phyloP scores from a whole-genome alignment of 306 rosid genomes.

The Rosa chinensis region DNA sequence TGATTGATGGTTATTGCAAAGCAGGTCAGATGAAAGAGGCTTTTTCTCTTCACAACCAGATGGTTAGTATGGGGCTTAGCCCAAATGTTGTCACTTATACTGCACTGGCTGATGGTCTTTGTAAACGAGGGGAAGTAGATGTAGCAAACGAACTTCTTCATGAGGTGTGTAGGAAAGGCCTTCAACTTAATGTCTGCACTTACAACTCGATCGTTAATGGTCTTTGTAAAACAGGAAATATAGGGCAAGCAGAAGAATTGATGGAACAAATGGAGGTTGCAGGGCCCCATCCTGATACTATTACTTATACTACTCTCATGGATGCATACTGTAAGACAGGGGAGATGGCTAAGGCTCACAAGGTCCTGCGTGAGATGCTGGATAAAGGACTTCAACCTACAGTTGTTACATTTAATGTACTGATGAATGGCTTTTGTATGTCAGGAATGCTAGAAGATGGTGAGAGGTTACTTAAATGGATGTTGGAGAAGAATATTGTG shows the following conservation, averaged over 20 bases:
- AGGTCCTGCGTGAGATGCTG: slow-evolving; percentile 62
- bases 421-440: slow-evolving; percentile 88
- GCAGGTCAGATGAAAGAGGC: slow-evolving; percentile 72
- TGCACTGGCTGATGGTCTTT: slow-evolving; percentile 79
- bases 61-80: slow-evolving; percentile 60
- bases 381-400: slow-evolving; percentile 74
- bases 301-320: slow-evolving; percentile 87
- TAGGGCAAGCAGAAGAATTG: slow-evolving; percentile 58
- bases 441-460: slow-evolving; percentile 84
- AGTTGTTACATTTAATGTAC: slow-evolving; percentile 82
- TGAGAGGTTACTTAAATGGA: slow-evolving; percentile 73
- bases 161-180: slow-evolving; percentile 75
- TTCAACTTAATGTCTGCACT: slow-evolving; percentile 71
- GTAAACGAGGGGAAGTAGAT: slow-evolving; percentile 77
- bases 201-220: slow-evolving; percentile 76
- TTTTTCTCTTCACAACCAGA: slow-evolving; percentile 75
- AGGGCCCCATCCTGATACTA: slow-evolving; percentile 65
- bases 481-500: slow-evolving; percentile 68
- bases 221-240: slow-evolving; percentile 78
- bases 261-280: slow-evolving; percentile 77
- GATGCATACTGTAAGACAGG: slow-evolving; percentile 79
- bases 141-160: slow-evolving; percentile 79
- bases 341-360: slow-evolving; percentile 70
- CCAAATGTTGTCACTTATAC: slow-evolving; percentile 84
- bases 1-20: slow-evolving; percentile 84